Conservation (phyloP, 768 basidiomycete genomes). For the Kockovaella imperatae region DNA sequence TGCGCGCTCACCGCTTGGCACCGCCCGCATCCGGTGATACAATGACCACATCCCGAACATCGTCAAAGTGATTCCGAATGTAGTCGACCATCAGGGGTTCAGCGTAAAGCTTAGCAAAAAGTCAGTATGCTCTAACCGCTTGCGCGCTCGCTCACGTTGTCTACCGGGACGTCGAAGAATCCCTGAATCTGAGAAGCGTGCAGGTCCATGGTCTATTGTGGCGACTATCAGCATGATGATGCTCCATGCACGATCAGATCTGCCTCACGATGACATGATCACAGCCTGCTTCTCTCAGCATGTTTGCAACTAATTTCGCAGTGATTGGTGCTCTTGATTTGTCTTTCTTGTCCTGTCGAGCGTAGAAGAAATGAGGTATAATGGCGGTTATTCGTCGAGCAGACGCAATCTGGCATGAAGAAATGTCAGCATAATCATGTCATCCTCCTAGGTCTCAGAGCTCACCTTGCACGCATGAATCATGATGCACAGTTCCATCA, state of each 20-base stretch:
- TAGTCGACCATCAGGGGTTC: conserved; percentile 92
- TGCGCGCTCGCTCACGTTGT: conserved; percentile 66
- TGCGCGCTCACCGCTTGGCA: conserved; percentile 94
- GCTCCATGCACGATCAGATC: background rate
- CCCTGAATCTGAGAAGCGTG: conserved; percentile 98
- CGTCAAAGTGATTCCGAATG: conserved; percentile 75
- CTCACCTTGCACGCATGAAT: conserved; percentile 82
- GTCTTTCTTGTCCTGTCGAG: conserved; percentile 97
- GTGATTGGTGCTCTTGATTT: conserved; percentile 92
- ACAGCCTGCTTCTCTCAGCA: conserved; percentile 92
- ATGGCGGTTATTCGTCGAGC: conserved; percentile 93
- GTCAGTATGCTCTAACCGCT: background rate
- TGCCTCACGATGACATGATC: conserved; percentile 74
- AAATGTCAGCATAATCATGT: background rate
- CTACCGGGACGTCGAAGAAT: conserved; percentile 97
- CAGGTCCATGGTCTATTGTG: conserved; percentile 80
- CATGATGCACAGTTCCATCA: conserved; percentile 98
- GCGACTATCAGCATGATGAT: background rate
- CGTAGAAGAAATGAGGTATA: conserved; percentile 95
- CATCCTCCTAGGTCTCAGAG: background rate
- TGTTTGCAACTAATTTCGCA: conserved; percentile 95
- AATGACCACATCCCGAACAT: conserved; percentile 80
- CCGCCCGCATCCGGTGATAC: conserved; percentile 97
- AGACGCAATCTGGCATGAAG: conserved; percentile 58
- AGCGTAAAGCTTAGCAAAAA: conserved; percentile 59